Evolutionary conservation across 2,329 filamentous ascomycete genomes (phyloP), one percentile per base, ranked within the genome.

Genomic region (Epichloe uncinata): DNA sequence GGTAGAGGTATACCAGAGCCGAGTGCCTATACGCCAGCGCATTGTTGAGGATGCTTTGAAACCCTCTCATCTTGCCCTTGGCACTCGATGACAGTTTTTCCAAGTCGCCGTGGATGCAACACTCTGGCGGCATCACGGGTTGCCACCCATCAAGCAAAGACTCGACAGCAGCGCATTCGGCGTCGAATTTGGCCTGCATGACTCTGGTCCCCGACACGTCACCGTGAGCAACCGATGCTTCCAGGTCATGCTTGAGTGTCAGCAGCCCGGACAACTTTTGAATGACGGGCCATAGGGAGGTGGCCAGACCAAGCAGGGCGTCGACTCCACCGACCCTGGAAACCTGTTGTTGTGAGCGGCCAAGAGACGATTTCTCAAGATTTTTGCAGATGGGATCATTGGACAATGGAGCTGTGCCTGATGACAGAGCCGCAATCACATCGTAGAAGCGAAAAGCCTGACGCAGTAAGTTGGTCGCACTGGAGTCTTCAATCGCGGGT

Each of bases 361-460:
- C 59, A 2, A 71, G 69, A 15, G 74, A 69, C 38, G 75, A 66
- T 1, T 73, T 72, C 3, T 72, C 60, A 2, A 75, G 65, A 22
- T 71, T 68, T 15, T 70, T 69, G 5, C 69, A 67, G 12, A 71
- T 69, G 2, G 74, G 71, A 3, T 73, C 69, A 12, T 66, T 70
- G 1, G 75, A 75, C 12, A 81, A 67, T 2, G 78, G 78, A 4
- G 76, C 68, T 12, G 75, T 79, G 49, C 77, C 78, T 47, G 81
- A 72, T 0, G 79, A 82, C 33, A 83, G 65, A 1, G 79, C 78
- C 5, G 78, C 74, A 50, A 82, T 82, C 20, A 82, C 79, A 58
- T 82, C 79, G 63, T 82, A 82, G 56, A 82, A 82, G 5, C 76
- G 73, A 56, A 82, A 83, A 1, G 78, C 78, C 78, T 82, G 49